These are phyloP conservation scores for Brassica hybrid DNA, from an alignment of 441 rosid genomes.

Conservation along the genomic window DNA sequence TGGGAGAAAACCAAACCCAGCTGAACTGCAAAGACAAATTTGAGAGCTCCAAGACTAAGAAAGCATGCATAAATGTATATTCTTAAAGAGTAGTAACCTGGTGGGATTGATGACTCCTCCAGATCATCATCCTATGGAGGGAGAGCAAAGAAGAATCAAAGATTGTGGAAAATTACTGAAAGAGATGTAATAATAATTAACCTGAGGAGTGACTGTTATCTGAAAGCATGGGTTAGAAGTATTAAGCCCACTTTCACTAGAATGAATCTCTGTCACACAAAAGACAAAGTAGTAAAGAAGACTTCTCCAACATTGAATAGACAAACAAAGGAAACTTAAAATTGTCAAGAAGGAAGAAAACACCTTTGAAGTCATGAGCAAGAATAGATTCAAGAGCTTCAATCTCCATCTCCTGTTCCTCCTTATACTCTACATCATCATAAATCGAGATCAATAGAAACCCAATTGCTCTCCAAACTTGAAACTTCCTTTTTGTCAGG, in stretches of 20 bases:
- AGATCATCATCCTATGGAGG: constrained; percentile 38
- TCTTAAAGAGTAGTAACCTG: constrained; percentile 39
- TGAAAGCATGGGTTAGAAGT: constrained; percentile 87
- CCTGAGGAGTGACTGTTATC: constrained; percentile 81
- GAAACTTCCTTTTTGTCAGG: too few relatives aligned
- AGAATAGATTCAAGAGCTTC: constrained; percentile 97
- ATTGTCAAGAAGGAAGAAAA: not conserved
- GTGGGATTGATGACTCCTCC: constrained; percentile 40
- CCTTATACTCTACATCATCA: constrained; percentile 62
- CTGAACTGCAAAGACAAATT: constrained; percentile 67
- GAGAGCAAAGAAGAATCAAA: constrained; percentile 15
- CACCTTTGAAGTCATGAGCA: constrained; percentile 93
- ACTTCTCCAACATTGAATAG: not conserved
- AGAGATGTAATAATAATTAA: constrained; percentile 13
- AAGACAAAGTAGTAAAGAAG: constrained; percentile 6
- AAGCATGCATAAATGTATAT: not conserved
- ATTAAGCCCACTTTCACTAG: constrained; percentile 85
- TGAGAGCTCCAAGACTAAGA: constrained; percentile 34
- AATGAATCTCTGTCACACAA: not conserved
- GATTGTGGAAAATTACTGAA: not conserved
- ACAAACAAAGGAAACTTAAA: constrained; percentile 13
- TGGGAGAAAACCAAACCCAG: constrained; percentile 89
- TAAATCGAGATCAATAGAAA: too few relatives aligned
- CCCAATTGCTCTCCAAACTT: too few relatives aligned
- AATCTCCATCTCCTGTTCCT: constrained; percentile 96